Percentiles rank a stretch among this genome's conserved stretches.
Conservation (phyloP, 2,329 filamentous ascomycete species). For the Leptographium lundbergii region DNA sequence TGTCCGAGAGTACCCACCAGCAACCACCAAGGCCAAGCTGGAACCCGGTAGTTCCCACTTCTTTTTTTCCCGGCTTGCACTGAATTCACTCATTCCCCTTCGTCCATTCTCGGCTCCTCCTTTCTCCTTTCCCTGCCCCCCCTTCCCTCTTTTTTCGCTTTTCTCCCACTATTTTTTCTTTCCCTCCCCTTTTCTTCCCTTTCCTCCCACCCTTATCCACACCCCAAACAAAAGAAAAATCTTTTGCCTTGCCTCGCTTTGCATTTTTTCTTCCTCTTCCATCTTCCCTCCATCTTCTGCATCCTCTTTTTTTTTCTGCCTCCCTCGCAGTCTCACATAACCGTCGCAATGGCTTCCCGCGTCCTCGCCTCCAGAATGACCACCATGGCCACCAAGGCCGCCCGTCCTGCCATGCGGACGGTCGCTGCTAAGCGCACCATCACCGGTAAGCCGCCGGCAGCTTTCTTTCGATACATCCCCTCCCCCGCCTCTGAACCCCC, state of each 20-base stretch:
- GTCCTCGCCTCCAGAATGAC: conserved; percentile 68
- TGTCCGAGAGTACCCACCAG: conserved; percentile 6
- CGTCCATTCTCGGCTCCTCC: conserved; percentile 14
- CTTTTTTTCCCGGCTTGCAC: conserved; percentile 10
- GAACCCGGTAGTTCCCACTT: conserved; percentile 5
- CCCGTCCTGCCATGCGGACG: conserved; percentile 60
- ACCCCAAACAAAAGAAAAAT: conserved; percentile 8
- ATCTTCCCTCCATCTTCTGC: conserved; percentile 12
- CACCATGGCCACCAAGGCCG: conserved; percentile 65
- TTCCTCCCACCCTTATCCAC: conserved; percentile 5
- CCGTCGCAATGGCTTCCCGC: conserved; percentile 70
- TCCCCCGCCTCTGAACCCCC: neutral
- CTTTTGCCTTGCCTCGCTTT: conserved; percentile 4
- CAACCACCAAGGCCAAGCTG: neutral
- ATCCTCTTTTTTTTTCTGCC: conserved; percentile 22
- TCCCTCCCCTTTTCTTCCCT: neutral
- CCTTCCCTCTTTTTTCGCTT: neutral
- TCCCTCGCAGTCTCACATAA: conserved; percentile 26
- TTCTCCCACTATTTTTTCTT: conserved; percentile 5
- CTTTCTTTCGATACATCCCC: neutral
- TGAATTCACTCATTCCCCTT: conserved; percentile 14
- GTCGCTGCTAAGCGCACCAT: conserved; percentile 64
- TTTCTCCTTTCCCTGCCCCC: conserved; percentile 10
- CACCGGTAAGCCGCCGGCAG: conserved; percentile 48
- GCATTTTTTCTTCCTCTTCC: conserved; percentile 4